These are phyloP conservation scores for Trichoderma polysporum DNA, from an alignment of 2,329 filamentous ascomycete species.

Conservation along the genomic window DNA sequence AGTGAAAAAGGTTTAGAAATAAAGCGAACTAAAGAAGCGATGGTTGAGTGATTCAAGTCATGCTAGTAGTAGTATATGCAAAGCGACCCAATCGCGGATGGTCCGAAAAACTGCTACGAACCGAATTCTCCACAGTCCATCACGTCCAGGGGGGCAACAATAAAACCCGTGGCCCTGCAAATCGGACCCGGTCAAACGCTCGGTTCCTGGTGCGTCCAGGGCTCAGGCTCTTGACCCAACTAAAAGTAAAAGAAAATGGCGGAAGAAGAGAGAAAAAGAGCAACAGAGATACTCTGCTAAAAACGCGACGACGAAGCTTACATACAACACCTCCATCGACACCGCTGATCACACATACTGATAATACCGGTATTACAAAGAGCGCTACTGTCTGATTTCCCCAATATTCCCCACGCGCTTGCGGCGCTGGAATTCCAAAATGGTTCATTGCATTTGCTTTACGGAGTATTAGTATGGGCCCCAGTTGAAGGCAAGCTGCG, in stretches of 20 bases:
- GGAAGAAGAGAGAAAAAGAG: not conserved
- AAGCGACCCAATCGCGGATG: slow-evolving; percentile 8
- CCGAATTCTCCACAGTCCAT: slow-evolving; percentile 1
- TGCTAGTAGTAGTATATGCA: not conserved
- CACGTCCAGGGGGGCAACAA: not conserved
- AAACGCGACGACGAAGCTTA: not conserved
- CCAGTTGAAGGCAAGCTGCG: not conserved
- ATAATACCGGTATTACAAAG: not conserved
- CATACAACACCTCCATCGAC: not conserved
- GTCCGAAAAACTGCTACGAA: not conserved
- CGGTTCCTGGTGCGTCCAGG: not conserved
- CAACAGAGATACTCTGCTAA: not conserved
- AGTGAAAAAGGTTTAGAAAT: not conserved
- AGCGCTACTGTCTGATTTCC: not conserved
- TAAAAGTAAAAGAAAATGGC: not conserved
- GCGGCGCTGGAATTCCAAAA: slow-evolving; percentile 11
- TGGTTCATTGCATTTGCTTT: not conserved
- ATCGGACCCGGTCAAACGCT: not conserved
- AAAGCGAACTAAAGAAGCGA: not conserved
- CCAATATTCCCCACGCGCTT: slow-evolving; percentile 12
- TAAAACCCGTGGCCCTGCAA: not conserved
- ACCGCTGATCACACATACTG: not conserved
- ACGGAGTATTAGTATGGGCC: not conserved
- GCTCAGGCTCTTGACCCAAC: not conserved
- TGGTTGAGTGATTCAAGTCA: not conserved